These are phyloP conservation scores for Lodderomyces pseudojiufengensis DNA, from an alignment of 1,139 yeast species.

Conservation along the genomic window DNA sequence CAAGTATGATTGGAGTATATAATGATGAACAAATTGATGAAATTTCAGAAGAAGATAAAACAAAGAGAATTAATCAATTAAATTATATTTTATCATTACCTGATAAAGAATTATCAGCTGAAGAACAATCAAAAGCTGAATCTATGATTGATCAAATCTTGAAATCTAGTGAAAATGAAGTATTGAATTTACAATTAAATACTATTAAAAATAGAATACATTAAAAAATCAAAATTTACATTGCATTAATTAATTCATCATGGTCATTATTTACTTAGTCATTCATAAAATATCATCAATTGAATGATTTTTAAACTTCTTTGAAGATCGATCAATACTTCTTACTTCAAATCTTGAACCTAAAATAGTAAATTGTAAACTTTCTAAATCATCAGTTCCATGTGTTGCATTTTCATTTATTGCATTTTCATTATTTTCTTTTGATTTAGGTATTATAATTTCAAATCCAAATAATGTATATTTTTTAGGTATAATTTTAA, in stretches of 20 bases:
- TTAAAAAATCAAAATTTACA: no score
- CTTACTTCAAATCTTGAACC: conserved; percentile 80
- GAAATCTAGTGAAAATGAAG: conserved; percentile 18
- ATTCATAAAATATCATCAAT: conserved; percentile 55
- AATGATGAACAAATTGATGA: conserved; percentile 7
- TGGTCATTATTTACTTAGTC: conserved; percentile 4
- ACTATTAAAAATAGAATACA: conserved; percentile 14
- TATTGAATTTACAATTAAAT: conserved; percentile 24
- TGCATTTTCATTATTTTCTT: neutral
- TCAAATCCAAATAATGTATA: conserved; percentile 59
- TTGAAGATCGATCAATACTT: conserved; percentile 77
- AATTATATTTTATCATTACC: conserved; percentile 14
- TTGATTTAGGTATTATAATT: conserved; percentile 31
- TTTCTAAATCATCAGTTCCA: conserved; percentile 16
- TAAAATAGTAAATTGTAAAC: conserved; percentile 59
- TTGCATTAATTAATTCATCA: no score
- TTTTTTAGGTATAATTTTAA: conserved; percentile 55
- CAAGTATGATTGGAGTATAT: conserved; percentile 22
- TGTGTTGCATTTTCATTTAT: neutral
- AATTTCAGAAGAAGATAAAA: conserved; percentile 11
- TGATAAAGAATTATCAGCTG: conserved; percentile 5
- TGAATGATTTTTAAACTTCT: conserved; percentile 78
- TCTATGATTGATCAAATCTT: conserved; percentile 6
- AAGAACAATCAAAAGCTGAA: conserved; percentile 9
- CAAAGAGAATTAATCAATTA: conserved; percentile 18